A percentile compares a stretch with the other conserved stretches of the same genome.
These are phyloP conservation scores for Aristolochia contorta DNA, from an alignment of 164 flowering plant species.

Conservation along the genomic window DNA sequence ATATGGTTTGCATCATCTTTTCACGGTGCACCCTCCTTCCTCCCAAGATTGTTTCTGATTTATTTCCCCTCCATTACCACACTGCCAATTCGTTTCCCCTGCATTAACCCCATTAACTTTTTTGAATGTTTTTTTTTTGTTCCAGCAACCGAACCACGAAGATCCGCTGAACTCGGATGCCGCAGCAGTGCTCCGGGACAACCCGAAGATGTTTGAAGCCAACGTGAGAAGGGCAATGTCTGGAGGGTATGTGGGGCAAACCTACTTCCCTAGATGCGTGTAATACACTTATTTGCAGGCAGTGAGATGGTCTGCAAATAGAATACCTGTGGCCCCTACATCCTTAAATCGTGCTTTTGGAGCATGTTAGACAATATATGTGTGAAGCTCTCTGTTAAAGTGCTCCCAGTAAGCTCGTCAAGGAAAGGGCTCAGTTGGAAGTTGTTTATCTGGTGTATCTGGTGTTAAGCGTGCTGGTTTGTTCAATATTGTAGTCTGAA, in stretches of 20 bases:
- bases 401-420: too few species aligned
- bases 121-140: neutral
- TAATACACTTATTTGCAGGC: conserved; percentile 11
- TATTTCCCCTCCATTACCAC: neutral
- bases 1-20: conserved; percentile 64
- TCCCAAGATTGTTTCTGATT: neutral
- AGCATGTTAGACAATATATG: too few species aligned
- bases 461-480: too few species aligned
- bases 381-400: too few species aligned
- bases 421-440: too few species aligned
- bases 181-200: conserved; percentile 65
- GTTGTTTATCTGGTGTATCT: too few species aligned
- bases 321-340: too few species aligned
- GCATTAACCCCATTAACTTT: neutral
- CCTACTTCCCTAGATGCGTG: conserved; percentile 46
- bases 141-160: conserved; percentile 65
- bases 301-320: too few species aligned
- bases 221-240: conserved; percentile 71
- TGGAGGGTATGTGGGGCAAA: conserved; percentile 62
- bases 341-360: too few species aligned
- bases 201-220: conserved; percentile 53
- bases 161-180: conserved; percentile 79
- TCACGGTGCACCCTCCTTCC: conserved; percentile 31
- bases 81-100: neutral
- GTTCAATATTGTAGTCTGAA: too few species aligned